Percentiles rank a stretch among this genome's conserved stretches.
Evolutionary conservation across 805 yeast genomes (phyloP).

Genomic region (Candida incommunis): DNA sequence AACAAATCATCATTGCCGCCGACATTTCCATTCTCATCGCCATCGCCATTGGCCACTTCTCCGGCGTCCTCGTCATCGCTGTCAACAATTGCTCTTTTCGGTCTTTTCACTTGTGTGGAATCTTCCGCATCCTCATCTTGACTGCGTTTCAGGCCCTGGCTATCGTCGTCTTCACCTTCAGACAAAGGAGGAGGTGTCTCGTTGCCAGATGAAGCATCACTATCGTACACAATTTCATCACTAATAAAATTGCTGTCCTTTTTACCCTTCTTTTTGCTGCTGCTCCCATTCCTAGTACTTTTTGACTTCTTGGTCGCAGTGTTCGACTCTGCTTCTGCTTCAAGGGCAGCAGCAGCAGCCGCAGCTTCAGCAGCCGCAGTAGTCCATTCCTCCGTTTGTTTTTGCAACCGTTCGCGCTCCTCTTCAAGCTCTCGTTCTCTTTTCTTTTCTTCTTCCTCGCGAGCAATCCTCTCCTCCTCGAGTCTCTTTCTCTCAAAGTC

Average conservation of each 20-base stretch:
- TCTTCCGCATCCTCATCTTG: slow-evolving; percentile 17
- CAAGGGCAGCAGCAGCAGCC: slow-evolving; percentile 14
- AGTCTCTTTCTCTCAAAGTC: slow-evolving; percentile 37
- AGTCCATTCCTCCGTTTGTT: slow-evolving; percentile 26
- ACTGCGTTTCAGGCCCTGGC: slow-evolving; percentile 14
- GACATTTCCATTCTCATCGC: slow-evolving; percentile 20
- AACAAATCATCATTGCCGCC: slow-evolving; percentile 14
- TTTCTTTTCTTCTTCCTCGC: slow-evolving; percentile 17
- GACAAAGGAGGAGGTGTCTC: slow-evolving; percentile 4
- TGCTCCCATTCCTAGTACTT: slow-evolving; percentile 2
- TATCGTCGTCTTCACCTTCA: slow-evolving; percentile 22
- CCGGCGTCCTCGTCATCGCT: slow-evolving; percentile 6
- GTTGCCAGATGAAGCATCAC: slow-evolving; percentile 18
- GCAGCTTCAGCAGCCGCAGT: slow-evolving; percentile 27
- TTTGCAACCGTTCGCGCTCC: slow-evolving; percentile 18
- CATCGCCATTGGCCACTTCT: slow-evolving; percentile 11
- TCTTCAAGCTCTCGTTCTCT: slow-evolving; percentile 16
- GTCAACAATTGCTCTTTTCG: slow-evolving; percentile 9
- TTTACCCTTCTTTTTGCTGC: slow-evolving; percentile 7
- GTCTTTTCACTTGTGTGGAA: slow-evolving; percentile 10
- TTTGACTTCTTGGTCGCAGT: slow-evolving; percentile 7
- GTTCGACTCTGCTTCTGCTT: slow-evolving; percentile 8
- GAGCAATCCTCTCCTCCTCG: slow-evolving; percentile 22
- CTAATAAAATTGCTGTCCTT: slow-evolving; percentile 20
- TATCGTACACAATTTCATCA: slow-evolving; percentile 26